Base-by-base conservation (phyloP, 305 asterid species). In the Solanum aculeatissimum region DNA sequence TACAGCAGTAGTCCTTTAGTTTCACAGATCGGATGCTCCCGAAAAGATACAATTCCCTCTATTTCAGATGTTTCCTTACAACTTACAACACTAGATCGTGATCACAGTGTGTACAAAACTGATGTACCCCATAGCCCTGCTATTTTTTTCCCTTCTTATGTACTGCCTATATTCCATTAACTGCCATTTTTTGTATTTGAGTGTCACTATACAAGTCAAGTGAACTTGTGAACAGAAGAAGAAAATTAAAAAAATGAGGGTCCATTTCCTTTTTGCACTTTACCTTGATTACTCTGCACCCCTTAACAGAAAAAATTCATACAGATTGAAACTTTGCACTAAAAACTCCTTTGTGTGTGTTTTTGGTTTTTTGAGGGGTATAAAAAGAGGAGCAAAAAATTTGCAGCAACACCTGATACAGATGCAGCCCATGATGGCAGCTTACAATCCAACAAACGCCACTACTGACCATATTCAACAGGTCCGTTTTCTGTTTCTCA, bases 381-480 rank as follows among this genome's bases (percentile, higher is more conserved):
- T 86, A 86, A 81, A 86, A 79, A 60, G 74, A 54, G 63, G 65
- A 27, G 60, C 6, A 9, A 81, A 77, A 21, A 75, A 23, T 27
- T 84, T 88, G 90, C 92, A 88, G 87, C 91, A 89, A 89, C 91
- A 89, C 90, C 92, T 89, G 92, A 86, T 89, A 84, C 89, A 88
- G 92, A 87, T 87, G 89, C 92, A 88, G 92, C 89, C 92, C 90
- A 88, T 86, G 87, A 89, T 89, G 92, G 89, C 92, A 88, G 91
- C 91, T 85, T 89, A 89, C 88, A 86, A 88, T 85, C 88, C 89
- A n/a, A 88, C 70, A 81, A 89, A 86, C 85, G 91, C 88, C 87
- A 89, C 92, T 16, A 89, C 92, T 86, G 92, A 89, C 83, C 89
- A 86, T 54, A 88, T 88, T 86, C 89, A 88, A 81, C 92, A 89